Base-by-base conservation (phyloP, 2,329 filamentous ascomycete species). In the Alternaria novae-zelandiae region DNA sequence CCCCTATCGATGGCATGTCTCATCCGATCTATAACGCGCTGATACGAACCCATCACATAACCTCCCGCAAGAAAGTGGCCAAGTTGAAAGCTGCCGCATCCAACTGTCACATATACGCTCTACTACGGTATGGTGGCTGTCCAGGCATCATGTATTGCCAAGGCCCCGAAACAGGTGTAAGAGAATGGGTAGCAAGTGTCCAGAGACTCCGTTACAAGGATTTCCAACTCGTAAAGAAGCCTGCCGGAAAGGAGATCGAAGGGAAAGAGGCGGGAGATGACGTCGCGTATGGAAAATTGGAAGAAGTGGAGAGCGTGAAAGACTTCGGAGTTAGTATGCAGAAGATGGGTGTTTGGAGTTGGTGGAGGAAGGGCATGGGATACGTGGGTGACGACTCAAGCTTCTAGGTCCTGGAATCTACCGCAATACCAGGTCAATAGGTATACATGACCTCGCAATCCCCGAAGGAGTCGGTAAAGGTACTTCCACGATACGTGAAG, bases 91-190 rank as follows among this genome's bases (percentile, higher is more conserved):
- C 91, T 77, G 88, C 89, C 3, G 88, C 90, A 7, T 83, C 86
- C 30, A 83, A 86, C 50, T 82, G 87, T 68, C 81, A 88, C 59
- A 86, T 89, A 54, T 90, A 87, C 67, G 87, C 90, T 2, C 81
- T 94, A 4, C 82, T 93, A 1, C 86, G 91, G 25, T 89, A 86
- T 65, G 90, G 91, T 11, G 88, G 89, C 2, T 86, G 86, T 23
- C 91, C 91, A 0, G 91, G 91, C 2, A 89, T 94, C 69, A 94
- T 94, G 91, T 92, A 93, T 74, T 91, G 90, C 54, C 89, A 92
- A 74, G 87, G 88, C 2, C 81, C 84, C n/a, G 84, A 86, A 68
- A 70, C 73, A 2, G 82, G 83, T 2, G 86, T 93, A 4, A 83
- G 82, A 61, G 82, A 83, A 13, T 93, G 91, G 91, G 88, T 93